Base-by-base conservation (phyloP, 2,329 filamentous ascomycete genomes). In the Sporothrix sp. region DNA sequence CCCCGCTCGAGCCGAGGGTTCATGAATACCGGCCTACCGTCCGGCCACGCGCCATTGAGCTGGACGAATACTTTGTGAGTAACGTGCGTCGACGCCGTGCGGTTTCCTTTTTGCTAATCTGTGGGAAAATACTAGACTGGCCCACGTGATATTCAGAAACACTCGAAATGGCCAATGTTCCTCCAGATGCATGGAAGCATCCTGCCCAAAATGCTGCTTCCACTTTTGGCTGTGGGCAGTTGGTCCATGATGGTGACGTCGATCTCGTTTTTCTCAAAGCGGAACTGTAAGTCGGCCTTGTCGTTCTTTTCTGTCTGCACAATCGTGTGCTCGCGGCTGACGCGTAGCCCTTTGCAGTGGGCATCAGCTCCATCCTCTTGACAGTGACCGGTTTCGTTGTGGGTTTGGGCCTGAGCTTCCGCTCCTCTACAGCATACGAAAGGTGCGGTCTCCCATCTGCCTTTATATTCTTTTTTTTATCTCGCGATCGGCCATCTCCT, bases 301-400 rank as follows among this genome's bases (percentile, higher is more conserved):
- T 28, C 44, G 3, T 3, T 13, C 42, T 7, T 14, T 42, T 21
- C n/a, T 14, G 35, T 18, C 6, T 13, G 7, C 28, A n/a, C n/a
- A n/a, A n/a, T n/a, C n/a, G n/a, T n/a, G n/a, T n/a, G n/a, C n/a
- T n/a, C n/a, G n/a, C n/a, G n/a, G n/a, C n/a, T n/a, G n/a, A n/a
- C n/a, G n/a, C n/a, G n/a, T n/a, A n/a, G 11, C 21, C 33, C 7
- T 82, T 16, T 6, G 4, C 10, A 66, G 63, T 68, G 40, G 75
- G 73, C 40, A 79, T 89, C 56, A 74, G 76, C 61, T 79, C 73
- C n/a, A 74, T 87, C 38, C 72, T 91, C n/a, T 73, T 91, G 39
- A 90, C 85, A 0, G 81, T 91, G n/a, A 79, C 86, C 25, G 86
- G 86, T 81, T 90, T 91, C 67, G 84, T 90, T 52, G 85, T 91